Evolutionary conservation across 495 filamentous ascomycete species (phyloP), one percentile per base, ranked within the genome.

Genomic region (Aspergillus bertholletiae): DNA sequence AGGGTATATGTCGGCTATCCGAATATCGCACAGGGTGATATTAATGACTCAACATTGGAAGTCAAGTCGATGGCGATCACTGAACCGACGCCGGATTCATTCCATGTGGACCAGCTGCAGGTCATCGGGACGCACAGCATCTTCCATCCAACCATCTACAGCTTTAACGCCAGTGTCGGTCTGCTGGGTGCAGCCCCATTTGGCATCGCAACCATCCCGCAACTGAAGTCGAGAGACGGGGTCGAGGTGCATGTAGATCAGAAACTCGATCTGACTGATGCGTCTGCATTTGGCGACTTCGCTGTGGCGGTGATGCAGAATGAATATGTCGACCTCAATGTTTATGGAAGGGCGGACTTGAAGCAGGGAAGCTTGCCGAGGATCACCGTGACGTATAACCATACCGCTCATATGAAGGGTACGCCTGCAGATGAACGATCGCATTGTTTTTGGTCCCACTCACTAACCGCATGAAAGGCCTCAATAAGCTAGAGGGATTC

Each of bases 1-100:
- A 93, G 89, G 37, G 67, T 91, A 46, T 86, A 86, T 57, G 88
- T 90, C 54, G 88, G 68, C 5, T 85, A 89, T 39, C 88, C 88
- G 46, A 78, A 81, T 49, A 88, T 89, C 52, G 87, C 88, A 21
- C 88, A 92, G 65, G 34, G 72, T 43, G 83, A 84, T 63, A 76
- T 92, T 55, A 80, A 88, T 59, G 68, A 81, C 20, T 84, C 89
- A 18, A 79, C 74, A 15, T 75, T 92, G 41, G 73, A 74, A 22
- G 69, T 92, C 60, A 77, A 77, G 15, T 63, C 71, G 46, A 80
- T 91, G 60, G 45, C 72, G 11, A 74, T 90, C 65, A 77, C 75
- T 43, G 67, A 86, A 27, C 86, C 88, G 3, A 72, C 79, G 24
- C 67, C 82, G 7, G 63, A 81, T 13, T 80, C 76, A 22, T 70